These are phyloP conservation scores for Zopfia rhizophila DNA, from an alignment of 2,329 filamentous ascomycete species.

Conservation along the genomic window DNA sequence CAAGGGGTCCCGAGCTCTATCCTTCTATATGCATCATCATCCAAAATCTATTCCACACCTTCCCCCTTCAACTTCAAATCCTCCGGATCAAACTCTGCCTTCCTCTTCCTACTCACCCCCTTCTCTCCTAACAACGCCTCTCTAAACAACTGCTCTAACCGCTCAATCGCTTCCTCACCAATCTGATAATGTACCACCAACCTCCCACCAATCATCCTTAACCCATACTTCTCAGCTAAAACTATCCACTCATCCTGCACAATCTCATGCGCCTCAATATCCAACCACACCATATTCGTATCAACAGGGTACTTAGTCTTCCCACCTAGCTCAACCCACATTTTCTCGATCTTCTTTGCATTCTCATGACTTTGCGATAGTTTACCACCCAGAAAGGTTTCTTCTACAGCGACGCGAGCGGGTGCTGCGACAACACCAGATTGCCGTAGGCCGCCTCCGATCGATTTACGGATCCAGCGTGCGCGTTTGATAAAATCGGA, in stretches of 20 bases:
- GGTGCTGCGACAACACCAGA: constrained; percentile 80
- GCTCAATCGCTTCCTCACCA: constrained; percentile 68
- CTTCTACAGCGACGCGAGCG: constrained; percentile 79
- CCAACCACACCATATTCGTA: constrained; percentile 93
- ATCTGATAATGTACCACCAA: constrained; percentile 80
- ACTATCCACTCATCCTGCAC: constrained; percentile 63
- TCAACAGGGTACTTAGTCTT: constrained; percentile 75
- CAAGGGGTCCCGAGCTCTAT: too few relatives aligned
- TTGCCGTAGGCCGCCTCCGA: constrained; percentile 83
- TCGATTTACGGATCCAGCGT: constrained; percentile 80
- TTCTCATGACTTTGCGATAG: constrained; percentile 69
- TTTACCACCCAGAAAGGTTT: constrained; percentile 77
- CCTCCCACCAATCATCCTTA: constrained; percentile 67
- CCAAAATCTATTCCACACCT: constrained; percentile 43
- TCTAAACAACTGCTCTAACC: constrained; percentile 32
- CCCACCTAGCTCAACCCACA: constrained; percentile 78
- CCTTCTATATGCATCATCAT: too few relatives aligned
- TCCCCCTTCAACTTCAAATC: constrained; percentile 42
- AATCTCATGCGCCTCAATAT: constrained; percentile 71
- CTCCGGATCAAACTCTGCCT: constrained; percentile 24
- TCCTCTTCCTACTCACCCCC: constrained; percentile 27
- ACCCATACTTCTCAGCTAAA: constrained; percentile 66
- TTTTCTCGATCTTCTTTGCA: constrained; percentile 69
- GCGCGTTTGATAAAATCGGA: constrained; percentile 71
- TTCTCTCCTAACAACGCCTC: constrained; percentile 31